phyloP scores from a whole-genome alignment of 495 filamentous ascomycete genomes.

The Barbatosphaeria neglecta region DNA sequence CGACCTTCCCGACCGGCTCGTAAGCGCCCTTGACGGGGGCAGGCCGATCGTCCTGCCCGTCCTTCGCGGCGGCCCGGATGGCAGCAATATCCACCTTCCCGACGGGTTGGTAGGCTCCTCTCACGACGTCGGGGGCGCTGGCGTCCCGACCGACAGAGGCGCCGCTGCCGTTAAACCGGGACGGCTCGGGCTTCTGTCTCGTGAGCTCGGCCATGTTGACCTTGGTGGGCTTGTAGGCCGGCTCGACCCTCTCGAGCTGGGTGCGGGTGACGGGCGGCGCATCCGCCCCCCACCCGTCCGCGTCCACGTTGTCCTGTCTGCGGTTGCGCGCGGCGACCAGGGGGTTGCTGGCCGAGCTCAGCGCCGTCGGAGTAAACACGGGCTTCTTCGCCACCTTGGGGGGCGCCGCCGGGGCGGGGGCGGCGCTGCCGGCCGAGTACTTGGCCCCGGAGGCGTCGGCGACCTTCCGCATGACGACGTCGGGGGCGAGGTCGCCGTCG shows the following conservation, averaged over 20 bases:
- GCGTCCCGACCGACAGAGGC: conserved; percentile 23
- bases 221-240: conserved; percentile 88
- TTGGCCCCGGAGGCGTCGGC: conserved; percentile 92
- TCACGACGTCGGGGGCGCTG: conserved; percentile 54
- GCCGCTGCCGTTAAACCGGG: conserved; percentile 36
- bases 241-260: conserved; percentile 81
- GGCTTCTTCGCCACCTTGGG: conserved; percentile 76
- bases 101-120: conserved; percentile 87
- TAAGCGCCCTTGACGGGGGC: conserved; percentile 80
- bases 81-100: conserved; percentile 94
- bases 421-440: conserved; percentile 57
- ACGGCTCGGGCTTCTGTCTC: conserved; percentile 53
- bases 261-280: conserved; percentile 78
- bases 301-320: conserved; percentile 29
- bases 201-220: conserved; percentile 74
- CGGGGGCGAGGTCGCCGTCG: conserved; percentile 74
- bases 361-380: conserved; percentile 72
- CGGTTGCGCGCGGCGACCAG: conserved; percentile 41
- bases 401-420: conserved; percentile 36
- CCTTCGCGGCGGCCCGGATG: conserved; percentile 66
- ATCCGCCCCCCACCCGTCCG: conserved; percentile 93
- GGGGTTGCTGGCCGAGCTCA: conserved; percentile 53
- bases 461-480: conserved; percentile 85
- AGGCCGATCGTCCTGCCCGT: conserved; percentile 62
- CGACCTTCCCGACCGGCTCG: conserved; percentile 86